A percentile compares a stretch with the other conserved stretches of the same genome.
Conservation (phyloP, 2,329 filamentous ascomycete genomes). For the Lasiodiplodia gonubiensis region DNA sequence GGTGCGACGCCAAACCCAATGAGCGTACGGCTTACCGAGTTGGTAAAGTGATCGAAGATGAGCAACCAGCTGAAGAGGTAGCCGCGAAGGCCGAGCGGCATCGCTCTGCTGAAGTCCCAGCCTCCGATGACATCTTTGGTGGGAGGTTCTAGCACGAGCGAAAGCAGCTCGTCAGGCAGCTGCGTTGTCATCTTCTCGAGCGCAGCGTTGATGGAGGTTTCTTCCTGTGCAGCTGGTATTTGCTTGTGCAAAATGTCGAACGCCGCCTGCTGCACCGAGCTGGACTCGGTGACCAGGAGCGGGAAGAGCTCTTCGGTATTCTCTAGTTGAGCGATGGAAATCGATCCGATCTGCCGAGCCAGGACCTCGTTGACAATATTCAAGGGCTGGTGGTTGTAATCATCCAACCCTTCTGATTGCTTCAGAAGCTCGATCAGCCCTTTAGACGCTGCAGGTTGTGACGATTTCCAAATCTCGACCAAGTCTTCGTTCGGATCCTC, state of each 20-base stretch:
- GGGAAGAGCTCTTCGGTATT: conserved; percentile 74
- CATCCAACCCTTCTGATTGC: conserved; percentile 55
- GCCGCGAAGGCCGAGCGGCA: conserved; percentile 72
- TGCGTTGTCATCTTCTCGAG: conserved; percentile 73
- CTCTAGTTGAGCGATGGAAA: conserved; percentile 66
- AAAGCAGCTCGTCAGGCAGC: conserved; percentile 83
- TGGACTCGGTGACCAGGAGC: conserved; percentile 76
- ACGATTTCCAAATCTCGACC: conserved; percentile 71
- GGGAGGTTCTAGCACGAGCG: conserved; percentile 79
- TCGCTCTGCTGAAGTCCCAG: conserved; percentile 66
- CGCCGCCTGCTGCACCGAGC: conserved; percentile 76
- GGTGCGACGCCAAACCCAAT: background rate
- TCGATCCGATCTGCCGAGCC: conserved; percentile 68
- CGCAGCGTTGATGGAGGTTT: conserved; percentile 78
- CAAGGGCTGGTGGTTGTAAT: conserved; percentile 67
- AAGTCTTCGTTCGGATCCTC: conserved; percentile 86
- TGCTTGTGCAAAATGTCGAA: conserved; percentile 80
- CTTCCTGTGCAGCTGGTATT: conserved; percentile 79
- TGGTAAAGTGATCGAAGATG: conserved; percentile 82
- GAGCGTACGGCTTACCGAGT: conserved; percentile 57
- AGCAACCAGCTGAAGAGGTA: conserved; percentile 91
- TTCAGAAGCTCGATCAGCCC: conserved; percentile 70
- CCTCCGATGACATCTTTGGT: conserved; percentile 71
- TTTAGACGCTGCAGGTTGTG: conserved; percentile 60
- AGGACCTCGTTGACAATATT: conserved; percentile 78